Evolutionary conservation across 2,329 filamentous ascomycete genomes (phyloP).

Genomic region (Penicillium sp.): DNA sequence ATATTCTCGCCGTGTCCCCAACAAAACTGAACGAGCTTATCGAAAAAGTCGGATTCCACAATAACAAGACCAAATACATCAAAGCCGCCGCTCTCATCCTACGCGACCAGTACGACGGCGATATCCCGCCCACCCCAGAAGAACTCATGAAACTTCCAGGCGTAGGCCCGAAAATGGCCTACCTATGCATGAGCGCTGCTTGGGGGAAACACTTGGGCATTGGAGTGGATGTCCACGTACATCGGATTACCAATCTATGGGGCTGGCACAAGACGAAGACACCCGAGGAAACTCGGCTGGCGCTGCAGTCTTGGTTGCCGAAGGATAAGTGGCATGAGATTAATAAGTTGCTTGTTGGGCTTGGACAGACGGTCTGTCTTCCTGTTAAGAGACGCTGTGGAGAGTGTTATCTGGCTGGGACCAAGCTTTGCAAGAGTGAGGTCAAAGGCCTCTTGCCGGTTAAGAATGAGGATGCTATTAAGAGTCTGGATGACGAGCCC

Average conservation of each 20-base stretch:
- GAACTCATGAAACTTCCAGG: constrained; percentile 75
- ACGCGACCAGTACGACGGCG: constrained; percentile 63
- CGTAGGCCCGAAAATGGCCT: constrained; percentile 93
- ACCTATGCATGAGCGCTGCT: constrained; percentile 76
- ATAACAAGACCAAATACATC: constrained; percentile 84
- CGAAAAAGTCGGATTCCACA: constrained; percentile 84
- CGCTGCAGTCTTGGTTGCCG: constrained; percentile 78
- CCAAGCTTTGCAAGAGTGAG: constrained; percentile 70
- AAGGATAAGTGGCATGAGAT: constrained; percentile 85
- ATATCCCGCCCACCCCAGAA: constrained; percentile 74
- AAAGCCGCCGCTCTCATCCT: constrained; percentile 70
- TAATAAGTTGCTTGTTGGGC: constrained; percentile 80
- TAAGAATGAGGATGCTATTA: constrained; percentile 46
- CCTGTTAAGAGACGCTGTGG: constrained; percentile 77
- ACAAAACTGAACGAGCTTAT: constrained; percentile 68
- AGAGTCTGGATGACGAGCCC: constrained; percentile 18
- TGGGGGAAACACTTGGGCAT: constrained; percentile 70
- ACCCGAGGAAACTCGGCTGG: constrained; percentile 74
- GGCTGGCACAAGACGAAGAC: constrained; percentile 78
- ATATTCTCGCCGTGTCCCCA: constrained; percentile 68
- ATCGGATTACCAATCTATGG: constrained; percentile 92
- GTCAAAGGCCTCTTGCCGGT: constrained; percentile 60
- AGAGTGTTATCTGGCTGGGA: constrained; percentile 73
- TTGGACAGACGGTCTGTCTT: constrained; percentile 81
- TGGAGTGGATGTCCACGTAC: constrained; percentile 90